phyloP scores from a whole-genome alignment of 176 grass and related monocot genomes.

The barley (Hordeum vulgare) region DNA sequence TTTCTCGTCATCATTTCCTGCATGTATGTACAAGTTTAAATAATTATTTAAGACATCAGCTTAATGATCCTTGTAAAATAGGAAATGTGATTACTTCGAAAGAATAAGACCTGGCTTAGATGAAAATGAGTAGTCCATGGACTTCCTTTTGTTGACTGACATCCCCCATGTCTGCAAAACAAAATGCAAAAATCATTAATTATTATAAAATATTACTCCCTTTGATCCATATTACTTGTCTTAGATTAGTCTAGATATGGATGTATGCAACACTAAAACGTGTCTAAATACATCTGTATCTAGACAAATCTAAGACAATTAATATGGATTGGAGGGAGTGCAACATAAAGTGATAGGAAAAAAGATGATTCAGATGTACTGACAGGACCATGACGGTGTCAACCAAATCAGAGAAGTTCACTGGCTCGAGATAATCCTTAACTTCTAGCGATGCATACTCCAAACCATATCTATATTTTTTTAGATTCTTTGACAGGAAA shows the following conservation, averaged over 20 bases:
- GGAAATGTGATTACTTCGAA: constrained; percentile 7
- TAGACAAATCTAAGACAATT: no score
- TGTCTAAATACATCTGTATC: no score
- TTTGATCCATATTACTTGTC: no score
- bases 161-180: constrained; percentile 43
- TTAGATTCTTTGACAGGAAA: constrained; percentile 55
- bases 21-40: constrained; percentile 11
- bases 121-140: constrained; percentile 87
- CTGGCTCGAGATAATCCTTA: constrained; percentile 72
- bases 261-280: no score
- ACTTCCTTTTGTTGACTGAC: constrained; percentile 35
- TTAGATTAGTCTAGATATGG: no score
- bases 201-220: constrained; percentile 9
- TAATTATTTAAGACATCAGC: not conserved
- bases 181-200: constrained; percentile 21
- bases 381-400: constrained; percentile 65
- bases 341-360: constrained; percentile 10
- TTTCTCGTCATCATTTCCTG: constrained; percentile 73
- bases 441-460: constrained; percentile 85
- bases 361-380: constrained; percentile 31
- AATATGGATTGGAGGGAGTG: no score
- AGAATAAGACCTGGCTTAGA: constrained; percentile 54
- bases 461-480: constrained; percentile 74
- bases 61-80: not conserved
- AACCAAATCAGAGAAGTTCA: constrained; percentile 83